A percentile compares a stretch with the other conserved stretches of the same genome.
Evolutionary conservation across 176 grass and related monocot species (phyloP).

Genomic region (Chloris gayana): DNA sequence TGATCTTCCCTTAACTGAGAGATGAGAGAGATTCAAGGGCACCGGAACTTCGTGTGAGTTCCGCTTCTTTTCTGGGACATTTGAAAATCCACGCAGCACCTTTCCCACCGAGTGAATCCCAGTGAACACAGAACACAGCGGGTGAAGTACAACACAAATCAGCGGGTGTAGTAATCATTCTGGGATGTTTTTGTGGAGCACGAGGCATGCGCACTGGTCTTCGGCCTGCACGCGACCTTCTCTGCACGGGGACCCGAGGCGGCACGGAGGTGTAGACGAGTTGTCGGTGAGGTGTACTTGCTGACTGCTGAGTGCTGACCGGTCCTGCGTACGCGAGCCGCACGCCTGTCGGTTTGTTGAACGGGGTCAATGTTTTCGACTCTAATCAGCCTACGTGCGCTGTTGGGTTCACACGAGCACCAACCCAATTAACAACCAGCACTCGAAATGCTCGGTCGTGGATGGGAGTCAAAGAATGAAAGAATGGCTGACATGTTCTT

Average conservation of each 20-base stretch:
- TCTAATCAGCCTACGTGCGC: neutral
- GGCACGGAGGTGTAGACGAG: constrained; percentile 6
- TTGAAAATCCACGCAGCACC: neutral
- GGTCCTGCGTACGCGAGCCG: neutral
- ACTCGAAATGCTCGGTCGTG: neutral
- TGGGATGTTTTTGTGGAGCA: constrained; percentile 27
- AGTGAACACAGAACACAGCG: neutral
- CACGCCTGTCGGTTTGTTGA: constrained; percentile 2
- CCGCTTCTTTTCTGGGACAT: neutral
- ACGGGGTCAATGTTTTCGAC: constrained; percentile 44
- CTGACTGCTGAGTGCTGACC: constrained; percentile 12
- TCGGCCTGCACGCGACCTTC: neutral
- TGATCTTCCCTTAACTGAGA: neutral
- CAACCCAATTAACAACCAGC: neutral
- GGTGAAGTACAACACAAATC: neutral
- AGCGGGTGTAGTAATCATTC: neutral
- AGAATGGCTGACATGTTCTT: neutral
- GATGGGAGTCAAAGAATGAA: constrained; percentile 7
- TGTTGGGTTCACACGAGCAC: constrained; percentile 18
- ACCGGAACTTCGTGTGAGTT: neutral
- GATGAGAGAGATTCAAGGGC: neutral
- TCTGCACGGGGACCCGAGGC: neutral
- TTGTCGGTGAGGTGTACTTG: constrained; percentile 32
- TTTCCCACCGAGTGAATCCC: neutral
- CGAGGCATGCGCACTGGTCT: neutral